These are phyloP conservation scores for Colletotrichum falcatum DNA, from an alignment of 2,329 filamentous ascomycete species.

Conservation along the genomic window DNA sequence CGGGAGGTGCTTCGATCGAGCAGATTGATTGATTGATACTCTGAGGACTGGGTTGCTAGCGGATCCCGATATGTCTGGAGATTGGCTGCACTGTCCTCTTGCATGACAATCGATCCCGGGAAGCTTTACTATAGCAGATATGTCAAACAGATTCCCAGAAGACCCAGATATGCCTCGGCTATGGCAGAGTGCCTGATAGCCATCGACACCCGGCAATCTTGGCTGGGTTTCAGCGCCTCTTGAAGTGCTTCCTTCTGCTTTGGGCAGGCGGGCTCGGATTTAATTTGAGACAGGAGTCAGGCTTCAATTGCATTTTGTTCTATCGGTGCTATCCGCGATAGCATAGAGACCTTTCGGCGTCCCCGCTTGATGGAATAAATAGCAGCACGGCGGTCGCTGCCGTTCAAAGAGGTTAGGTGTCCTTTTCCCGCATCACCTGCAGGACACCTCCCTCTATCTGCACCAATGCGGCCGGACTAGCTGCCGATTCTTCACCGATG, in stretches of 20 bases:
- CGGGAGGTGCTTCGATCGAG: not conserved
- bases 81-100: slow-evolving; percentile 7
- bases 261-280: slow-evolving; percentile 16
- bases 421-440: slow-evolving; percentile 28
- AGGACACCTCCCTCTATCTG: slow-evolving; percentile 12
- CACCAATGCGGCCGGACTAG: slow-evolving; percentile 24
- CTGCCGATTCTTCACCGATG: slow-evolving; percentile 31
- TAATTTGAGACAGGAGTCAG: slow-evolving; percentile 24
- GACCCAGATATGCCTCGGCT: slow-evolving; percentile 22
- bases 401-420: slow-evolving; percentile 36
- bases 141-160: not conserved
- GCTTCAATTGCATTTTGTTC: slow-evolving; percentile 8
- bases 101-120: not conserved
- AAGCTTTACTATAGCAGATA: not conserved
- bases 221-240: slow-evolving; percentile 22
- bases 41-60: not conserved
- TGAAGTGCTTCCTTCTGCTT: slow-evolving; percentile 11
- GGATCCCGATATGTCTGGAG: slow-evolving; percentile 13
- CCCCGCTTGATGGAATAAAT: slow-evolving; percentile 18
- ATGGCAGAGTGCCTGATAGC: slow-evolving; percentile 1
- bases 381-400: slow-evolving; percentile 16
- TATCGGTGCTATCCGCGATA: not conserved
- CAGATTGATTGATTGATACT: not conserved
- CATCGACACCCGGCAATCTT: slow-evolving; percentile 15
- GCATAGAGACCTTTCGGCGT: not conserved